Base-by-base conservation (phyloP, 1,284 basidiomycete genomes). In the Microstroma glucosiphilum region DNA sequence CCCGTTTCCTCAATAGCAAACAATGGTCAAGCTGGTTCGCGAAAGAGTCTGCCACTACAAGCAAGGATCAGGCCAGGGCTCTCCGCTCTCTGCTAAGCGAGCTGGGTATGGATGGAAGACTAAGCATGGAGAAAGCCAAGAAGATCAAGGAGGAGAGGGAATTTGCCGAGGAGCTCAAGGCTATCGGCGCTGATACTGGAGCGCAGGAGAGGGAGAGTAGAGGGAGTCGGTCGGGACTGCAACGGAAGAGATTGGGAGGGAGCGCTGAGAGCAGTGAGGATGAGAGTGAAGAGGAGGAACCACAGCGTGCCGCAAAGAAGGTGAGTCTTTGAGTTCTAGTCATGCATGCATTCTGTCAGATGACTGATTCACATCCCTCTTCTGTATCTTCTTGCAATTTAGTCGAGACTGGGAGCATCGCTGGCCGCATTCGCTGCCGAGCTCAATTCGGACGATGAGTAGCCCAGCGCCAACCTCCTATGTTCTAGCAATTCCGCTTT, bases 81-180 rank as follows among this genome's bases (percentile, higher is more conserved):
- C 25, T 54, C 13, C n/a, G 51, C 21, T 15, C n/a, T 19, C 51
- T 54, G 21, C 51, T 54, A 4, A 25, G 21, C 26, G 51, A 54
- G 25, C 21, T 54, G 25, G 51, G 51, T 6, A 54, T 54, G 51
- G 51, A 54, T 15, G 51, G 51, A 2, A 17, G 51, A 6, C 19
- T 54, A 6, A 54, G 51, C 51, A 54, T 54, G 51, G 51, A 54
- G 25, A 54, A 54, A 21, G 51, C 51, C n/a, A 54, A 54, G 51
- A 21, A 54, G 25, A 54, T 54, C 25, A 54, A 54, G 25, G 51
- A 54, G 51, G 26, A 54, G 25, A 19, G 51, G 21, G 51, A 54
- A 13, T 54, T 54, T 26, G 51, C 19, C 13, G 51, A 54, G 51
- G 51, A 54, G 51, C 19, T 54, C 21, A 54, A 54, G 51, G 51